Conservation (phyloP, 2,329 filamentous ascomycete species). For the Tolypocladium inflatum region DNA sequence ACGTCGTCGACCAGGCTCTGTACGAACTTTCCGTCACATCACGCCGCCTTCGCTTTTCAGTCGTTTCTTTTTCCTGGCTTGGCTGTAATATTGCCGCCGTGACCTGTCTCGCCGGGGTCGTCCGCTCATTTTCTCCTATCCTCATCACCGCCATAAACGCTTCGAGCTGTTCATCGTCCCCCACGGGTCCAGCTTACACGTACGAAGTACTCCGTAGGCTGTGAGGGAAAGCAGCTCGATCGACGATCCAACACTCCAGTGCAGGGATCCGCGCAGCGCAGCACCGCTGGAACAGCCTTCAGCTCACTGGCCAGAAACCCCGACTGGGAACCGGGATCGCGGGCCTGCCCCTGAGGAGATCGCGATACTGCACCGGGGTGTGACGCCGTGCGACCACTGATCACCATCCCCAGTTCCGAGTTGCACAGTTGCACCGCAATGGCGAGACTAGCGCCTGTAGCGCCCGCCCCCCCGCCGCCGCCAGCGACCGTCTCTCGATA, state of each 20-base stretch:
- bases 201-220: not conserved
- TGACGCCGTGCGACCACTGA: not conserved
- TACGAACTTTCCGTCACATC: no score
- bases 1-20: not conserved
- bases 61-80: not conserved
- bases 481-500: slow-evolving; percentile 18
- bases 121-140: not conserved
- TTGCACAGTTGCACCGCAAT: not conserved
- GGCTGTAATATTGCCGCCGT: not conserved
- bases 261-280: not conserved
- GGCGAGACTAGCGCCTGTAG: not conserved
- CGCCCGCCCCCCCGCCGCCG: slow-evolving; percentile 6
- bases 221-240: not conserved
- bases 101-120: not conserved
- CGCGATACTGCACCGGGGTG: not conserved
- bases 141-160: not conserved
- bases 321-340: not conserved
- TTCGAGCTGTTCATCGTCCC: not conserved
- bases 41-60: not conserved
- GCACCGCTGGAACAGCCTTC: not conserved
- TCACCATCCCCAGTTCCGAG: not conserved
- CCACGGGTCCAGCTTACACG: not conserved
- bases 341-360: not conserved
- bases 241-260: not conserved
- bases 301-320: not conserved